Conservation (phyloP, 768 basidiomycete genomes). For the Piloderma croceum region DNA sequence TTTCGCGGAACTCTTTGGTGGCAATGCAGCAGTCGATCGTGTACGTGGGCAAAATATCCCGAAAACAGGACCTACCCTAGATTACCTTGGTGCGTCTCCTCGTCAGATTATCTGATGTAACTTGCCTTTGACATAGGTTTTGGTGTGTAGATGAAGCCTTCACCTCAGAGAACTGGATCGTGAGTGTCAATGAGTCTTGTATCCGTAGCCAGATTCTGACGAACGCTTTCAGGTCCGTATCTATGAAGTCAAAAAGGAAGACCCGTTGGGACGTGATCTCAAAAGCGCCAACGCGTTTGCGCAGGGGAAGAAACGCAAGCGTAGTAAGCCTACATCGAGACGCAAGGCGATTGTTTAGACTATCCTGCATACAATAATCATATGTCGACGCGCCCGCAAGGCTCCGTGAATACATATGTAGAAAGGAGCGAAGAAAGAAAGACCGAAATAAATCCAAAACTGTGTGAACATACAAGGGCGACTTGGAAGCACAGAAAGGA, state of each 20-base stretch:
- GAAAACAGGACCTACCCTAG: slow-evolving; percentile 68
- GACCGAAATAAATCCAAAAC: too few species aligned
- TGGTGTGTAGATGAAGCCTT: slow-evolving; percentile 83
- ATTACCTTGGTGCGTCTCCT: slow-evolving; percentile 69
- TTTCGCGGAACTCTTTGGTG: slow-evolving; percentile 85
- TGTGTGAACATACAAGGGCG: too few species aligned
- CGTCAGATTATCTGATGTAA: slow-evolving; percentile 2
- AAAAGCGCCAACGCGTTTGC: slow-evolving; percentile 83
- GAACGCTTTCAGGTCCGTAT: slow-evolving; percentile 63
- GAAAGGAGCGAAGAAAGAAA: too few species aligned
- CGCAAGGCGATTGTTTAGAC: slow-evolving; percentile 41
- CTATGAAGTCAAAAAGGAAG: slow-evolving; percentile 92
- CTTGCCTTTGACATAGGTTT: slow-evolving; percentile 4
- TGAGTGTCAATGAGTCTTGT: too few species aligned
- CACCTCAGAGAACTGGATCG: slow-evolving; percentile 99
- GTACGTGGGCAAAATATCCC: slow-evolving; percentile 88
- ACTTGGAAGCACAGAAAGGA: too few species aligned
- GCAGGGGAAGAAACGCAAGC: slow-evolving; percentile 86
- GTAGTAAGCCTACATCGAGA: slow-evolving; percentile 59
- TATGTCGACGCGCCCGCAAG: too few species aligned
- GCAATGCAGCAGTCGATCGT: slow-evolving; percentile 68
- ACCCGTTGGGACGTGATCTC: slow-evolving; percentile 82
- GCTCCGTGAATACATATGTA: too few species aligned
- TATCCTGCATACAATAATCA: too few species aligned
- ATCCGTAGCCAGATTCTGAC: too few species aligned